Evolutionary conservation across 2,329 filamentous ascomycete genomes (phyloP).

Genomic region (Aureobasidium sp.): DNA sequence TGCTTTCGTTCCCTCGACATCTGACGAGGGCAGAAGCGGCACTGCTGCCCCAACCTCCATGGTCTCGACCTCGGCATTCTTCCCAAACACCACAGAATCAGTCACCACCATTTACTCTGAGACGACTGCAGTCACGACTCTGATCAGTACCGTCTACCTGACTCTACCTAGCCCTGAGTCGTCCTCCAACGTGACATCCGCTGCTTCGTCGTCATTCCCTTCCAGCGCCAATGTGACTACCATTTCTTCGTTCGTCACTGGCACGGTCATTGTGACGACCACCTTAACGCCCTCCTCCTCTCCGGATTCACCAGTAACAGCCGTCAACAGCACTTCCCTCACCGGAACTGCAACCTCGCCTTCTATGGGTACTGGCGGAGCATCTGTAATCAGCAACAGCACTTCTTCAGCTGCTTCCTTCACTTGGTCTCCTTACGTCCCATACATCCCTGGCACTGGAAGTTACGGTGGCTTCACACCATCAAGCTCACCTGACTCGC

Average conservation of each 20-base stretch:
- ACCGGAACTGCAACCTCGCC: constrained; percentile 3
- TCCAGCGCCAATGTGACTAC: constrained; percentile 11
- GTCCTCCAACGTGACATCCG: constrained; percentile 4
- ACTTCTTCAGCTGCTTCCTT: background rate
- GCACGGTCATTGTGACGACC: constrained; percentile 7
- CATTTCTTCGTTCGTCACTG: constrained; percentile 8
- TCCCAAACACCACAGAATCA: background rate
- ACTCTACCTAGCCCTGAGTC: background rate
- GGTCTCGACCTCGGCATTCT: background rate
- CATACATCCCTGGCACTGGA: background rate
- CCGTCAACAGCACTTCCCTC: constrained; percentile 17
- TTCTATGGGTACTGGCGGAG: constrained; percentile 8
- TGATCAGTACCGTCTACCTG: constrained; percentile 8
- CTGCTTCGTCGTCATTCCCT: background rate
- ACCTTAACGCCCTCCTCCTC: constrained; percentile 26
- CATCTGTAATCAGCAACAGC: background rate
- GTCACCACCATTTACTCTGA: constrained; percentile 8
- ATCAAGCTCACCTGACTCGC: constrained; percentile 1
- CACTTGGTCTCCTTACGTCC: background rate
- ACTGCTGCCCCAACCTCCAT: background rate
- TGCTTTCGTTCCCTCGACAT: background rate
- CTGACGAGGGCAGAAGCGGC: constrained; percentile 7
- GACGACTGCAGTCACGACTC: constrained; percentile 11
- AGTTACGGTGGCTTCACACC: background rate
- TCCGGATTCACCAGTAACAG: constrained; percentile 21